phyloP scores from a whole-genome alignment of 2,329 filamentous ascomycete genomes.

The Tolypocladium tropicale region DNA sequence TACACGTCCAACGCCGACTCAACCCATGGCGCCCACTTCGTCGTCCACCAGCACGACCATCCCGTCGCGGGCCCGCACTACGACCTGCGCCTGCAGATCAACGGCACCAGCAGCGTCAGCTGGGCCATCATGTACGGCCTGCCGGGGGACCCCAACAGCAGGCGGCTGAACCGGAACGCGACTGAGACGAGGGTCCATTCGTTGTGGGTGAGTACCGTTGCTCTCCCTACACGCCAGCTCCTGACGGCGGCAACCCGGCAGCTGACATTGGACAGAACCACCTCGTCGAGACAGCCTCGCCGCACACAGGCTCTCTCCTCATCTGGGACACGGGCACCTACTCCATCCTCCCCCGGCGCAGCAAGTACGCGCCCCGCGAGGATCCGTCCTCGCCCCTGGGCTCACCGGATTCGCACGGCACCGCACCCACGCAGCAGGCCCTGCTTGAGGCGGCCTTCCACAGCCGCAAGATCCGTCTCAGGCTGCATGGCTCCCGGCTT shows the following conservation, averaged over 20 bases:
- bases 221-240: neutral
- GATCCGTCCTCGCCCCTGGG: constrained; percentile 20
- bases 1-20: constrained; percentile 23
- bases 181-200: constrained; percentile 53
- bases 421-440: constrained; percentile 25
- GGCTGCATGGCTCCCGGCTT: constrained; percentile 42
- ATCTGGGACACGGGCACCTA: constrained; percentile 56
- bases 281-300: constrained; percentile 47
- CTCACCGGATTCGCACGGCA: constrained; percentile 7
- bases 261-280: constrained; percentile 39
- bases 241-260: neutral
- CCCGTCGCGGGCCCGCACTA: constrained; percentile 59
- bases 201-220: constrained; percentile 40
- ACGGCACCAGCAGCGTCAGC: constrained; percentile 52
- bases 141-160: constrained; percentile 46
- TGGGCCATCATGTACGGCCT: constrained; percentile 56
- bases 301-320: constrained; percentile 44
- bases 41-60: constrained; percentile 66
- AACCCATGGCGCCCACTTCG: constrained; percentile 42
- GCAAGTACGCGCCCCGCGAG: constrained; percentile 18
- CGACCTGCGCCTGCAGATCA: constrained; percentile 61
- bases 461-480: constrained; percentile 44
- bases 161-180: constrained; percentile 44
- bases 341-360: constrained; percentile 34
- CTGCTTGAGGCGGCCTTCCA: constrained; percentile 43